These are phyloP conservation scores for Candida multigemmis DNA, from an alignment of 805 yeast genomes.

Conservation along the genomic window DNA sequence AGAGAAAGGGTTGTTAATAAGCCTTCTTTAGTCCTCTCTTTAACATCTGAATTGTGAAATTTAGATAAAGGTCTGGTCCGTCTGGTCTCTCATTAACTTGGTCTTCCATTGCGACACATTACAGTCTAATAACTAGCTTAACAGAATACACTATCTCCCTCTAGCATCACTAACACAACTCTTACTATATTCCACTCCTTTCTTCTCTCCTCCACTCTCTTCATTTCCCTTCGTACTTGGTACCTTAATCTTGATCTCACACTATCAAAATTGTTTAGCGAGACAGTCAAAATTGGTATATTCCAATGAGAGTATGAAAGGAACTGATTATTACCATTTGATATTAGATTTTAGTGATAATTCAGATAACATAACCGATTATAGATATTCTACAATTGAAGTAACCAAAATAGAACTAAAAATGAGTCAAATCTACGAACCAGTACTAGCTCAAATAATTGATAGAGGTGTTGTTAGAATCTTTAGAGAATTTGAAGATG, in stretches of 20 bases:
- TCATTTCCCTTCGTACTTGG: background rate
- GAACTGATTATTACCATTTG: conserved; percentile 32
- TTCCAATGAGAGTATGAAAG: too few relatives aligned
- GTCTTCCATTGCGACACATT: too few relatives aligned
- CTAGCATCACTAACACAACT: background rate
- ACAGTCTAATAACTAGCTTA: background rate
- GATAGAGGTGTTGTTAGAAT: conserved; percentile 72
- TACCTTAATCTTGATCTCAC: background rate
- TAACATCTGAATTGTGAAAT: background rate
- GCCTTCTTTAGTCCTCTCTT: background rate
- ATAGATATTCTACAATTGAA: conserved; percentile 19
- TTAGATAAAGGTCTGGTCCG: too few relatives aligned
- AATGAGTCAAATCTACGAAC: conserved; percentile 25
- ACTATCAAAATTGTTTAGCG: too few relatives aligned
- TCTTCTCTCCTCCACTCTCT: background rate
- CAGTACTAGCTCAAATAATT: conserved; percentile 51
- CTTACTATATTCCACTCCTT: background rate
- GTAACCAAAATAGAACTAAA: conserved; percentile 16
- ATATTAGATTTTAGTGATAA: conserved; percentile 14
- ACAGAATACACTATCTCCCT: background rate
- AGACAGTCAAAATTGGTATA: too few relatives aligned
- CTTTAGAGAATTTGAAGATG: conserved; percentile 43
- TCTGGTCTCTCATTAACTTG: too few relatives aligned
- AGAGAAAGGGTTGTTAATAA: background rate
- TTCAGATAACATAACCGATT: conserved; percentile 11